phyloP scores from a whole-genome alignment of 352 stramenopile species.

The Lagenidium sp. region DNA sequence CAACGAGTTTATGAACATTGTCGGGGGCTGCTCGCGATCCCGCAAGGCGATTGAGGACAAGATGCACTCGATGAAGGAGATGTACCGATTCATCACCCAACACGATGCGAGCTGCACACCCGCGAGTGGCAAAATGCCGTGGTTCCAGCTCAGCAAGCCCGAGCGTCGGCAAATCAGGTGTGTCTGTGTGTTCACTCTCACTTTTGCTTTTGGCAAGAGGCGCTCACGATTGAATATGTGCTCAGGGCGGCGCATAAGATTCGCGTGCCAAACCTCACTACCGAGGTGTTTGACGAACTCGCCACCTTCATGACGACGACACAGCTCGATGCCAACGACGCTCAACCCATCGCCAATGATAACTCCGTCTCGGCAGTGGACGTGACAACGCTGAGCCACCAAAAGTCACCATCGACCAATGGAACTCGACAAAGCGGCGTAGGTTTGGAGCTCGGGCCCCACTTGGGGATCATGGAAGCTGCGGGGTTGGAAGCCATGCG shows the following conservation, averaged over 20 bases:
- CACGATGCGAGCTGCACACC: constrained; percentile 26
- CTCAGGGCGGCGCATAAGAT: constrained; percentile 23
- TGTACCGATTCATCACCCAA: constrained; percentile 51
- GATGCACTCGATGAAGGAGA: constrained; percentile 72
- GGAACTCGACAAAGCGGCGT: no score
- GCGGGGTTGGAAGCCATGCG: constrained; percentile 6
- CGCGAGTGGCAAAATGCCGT: constrained; percentile 20
- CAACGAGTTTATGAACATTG: constrained; percentile 31
- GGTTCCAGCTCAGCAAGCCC: constrained; percentile 49
- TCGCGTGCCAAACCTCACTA: constrained; percentile 33
- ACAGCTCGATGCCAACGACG: no score
- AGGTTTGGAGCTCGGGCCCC: no score
- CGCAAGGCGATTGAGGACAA: constrained; percentile 62
- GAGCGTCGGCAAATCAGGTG: constrained; percentile 36
- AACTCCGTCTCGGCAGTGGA: no score
- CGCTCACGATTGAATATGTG: no score
- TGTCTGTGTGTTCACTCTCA: no score
- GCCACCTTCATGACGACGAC: constrained; percentile 45
- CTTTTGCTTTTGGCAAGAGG: no score
- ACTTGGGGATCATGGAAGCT: no score
- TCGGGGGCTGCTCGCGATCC: constrained; percentile 36
- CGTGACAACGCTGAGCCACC: no score
- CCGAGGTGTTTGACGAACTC: constrained; percentile 43
- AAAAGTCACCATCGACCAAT: no score
- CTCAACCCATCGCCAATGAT: no score